Conservation (phyloP, 148 eudicot genomes). For the Persicaria maculosa region DNA sequence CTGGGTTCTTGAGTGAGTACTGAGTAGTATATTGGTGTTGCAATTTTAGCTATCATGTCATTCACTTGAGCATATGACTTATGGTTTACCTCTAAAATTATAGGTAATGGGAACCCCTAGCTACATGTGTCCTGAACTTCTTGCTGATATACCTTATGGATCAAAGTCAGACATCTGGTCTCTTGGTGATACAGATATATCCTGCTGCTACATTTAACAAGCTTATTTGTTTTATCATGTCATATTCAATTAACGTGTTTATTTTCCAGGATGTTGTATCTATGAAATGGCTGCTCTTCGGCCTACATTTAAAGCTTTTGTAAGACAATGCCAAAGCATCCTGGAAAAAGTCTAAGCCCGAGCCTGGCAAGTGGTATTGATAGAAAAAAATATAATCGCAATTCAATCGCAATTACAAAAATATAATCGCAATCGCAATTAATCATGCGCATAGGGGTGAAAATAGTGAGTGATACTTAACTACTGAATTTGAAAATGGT, state of each 20-base stretch:
- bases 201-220: slow-evolving; percentile 1
- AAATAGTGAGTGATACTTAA: too few relatives aligned
- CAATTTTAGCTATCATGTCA: neutral
- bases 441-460: too few relatives aligned
- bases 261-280: slow-evolving; percentile 73
- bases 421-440: too few relatives aligned
- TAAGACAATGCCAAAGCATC: slow-evolving; percentile 28
- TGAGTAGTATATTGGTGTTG: neutral
- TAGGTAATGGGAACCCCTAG: slow-evolving; percentile 98
- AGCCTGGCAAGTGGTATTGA: too few relatives aligned
- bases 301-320: slow-evolving; percentile 97
- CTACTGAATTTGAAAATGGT: too few relatives aligned
- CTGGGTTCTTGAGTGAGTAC: slow-evolving; percentile 85
- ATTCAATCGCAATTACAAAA: too few relatives aligned
- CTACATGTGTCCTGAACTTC: slow-evolving; percentile 99
- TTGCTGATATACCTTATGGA: slow-evolving; percentile 99
- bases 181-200: slow-evolving; percentile 41
- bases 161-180: slow-evolving; percentile 99
- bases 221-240: slow-evolving; percentile 5
- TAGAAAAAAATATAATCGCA: too few relatives aligned
- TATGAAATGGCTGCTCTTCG: slow-evolving; percentile 90
- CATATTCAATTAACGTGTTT: slow-evolving; percentile 8
- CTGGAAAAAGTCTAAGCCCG: too few relatives aligned
- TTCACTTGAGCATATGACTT: neutral
- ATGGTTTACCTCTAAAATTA: slow-evolving; percentile 13